Conservation (phyloP, 176 grass and related monocot species). For the Aegilops tauschii region DNA sequence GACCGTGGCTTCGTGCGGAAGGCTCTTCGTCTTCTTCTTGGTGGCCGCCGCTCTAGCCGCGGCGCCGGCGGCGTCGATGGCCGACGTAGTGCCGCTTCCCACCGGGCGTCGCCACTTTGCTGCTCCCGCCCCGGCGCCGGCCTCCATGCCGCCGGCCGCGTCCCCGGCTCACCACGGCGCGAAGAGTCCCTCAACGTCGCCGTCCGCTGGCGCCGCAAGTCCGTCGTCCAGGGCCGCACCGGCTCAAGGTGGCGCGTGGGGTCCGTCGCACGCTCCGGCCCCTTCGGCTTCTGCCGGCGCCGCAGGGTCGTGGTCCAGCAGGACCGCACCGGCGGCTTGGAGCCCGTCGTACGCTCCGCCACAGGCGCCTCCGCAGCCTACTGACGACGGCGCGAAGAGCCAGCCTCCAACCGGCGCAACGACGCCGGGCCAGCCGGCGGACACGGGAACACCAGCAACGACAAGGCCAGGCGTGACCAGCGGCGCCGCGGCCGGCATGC, state of each 20-base stretch:
- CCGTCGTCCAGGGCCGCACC: background rate
- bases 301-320: background rate
- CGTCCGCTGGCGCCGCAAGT: background rate
- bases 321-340: background rate
- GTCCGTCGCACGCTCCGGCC: background rate
- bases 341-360: background rate
- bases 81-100: background rate
- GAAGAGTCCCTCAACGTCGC: background rate
- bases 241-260: background rate
- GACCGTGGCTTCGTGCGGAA: background rate
- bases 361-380: background rate
- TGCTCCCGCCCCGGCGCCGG: background rate
- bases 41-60: background rate
- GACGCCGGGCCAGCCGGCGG: background rate
- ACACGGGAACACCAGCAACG: background rate
- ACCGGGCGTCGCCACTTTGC: background rate
- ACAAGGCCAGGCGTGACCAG: background rate
- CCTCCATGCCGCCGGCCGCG: background rate
- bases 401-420: background rate
- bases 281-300: background rate
- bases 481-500: background rate
- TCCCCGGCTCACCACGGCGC: background rate
- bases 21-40: background rate
- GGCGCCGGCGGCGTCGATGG: background rate
- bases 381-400: background rate